Base-by-base conservation (phyloP, 2,329 filamentous ascomycete species). In the Penicillium sp. region DNA sequence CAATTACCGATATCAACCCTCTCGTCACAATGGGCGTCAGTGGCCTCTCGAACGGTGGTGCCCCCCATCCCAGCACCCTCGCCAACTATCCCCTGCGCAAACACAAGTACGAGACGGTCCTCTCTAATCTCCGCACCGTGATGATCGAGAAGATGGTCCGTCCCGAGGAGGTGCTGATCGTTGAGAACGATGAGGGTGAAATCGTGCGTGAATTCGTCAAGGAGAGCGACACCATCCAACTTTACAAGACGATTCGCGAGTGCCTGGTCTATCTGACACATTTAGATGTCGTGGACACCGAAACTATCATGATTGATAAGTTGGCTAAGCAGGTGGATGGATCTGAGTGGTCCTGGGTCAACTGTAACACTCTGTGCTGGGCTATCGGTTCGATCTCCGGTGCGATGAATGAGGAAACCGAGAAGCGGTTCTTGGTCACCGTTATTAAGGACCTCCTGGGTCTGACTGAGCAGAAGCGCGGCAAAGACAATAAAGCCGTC, bases 131-230 rank as follows among this genome's bases (percentile, higher is more conserved):
- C 53, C 88, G 94, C 63, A 89, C 93, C 21, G 94, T 99, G 62
- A 99, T 99, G 94, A 97, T 99, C 59, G 94, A 99, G 79, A 97
- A 97, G 82, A 99, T 99, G 94, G 94, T 99, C 28, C 86, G 92
- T 39, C 94, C 94, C 0, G 94, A 99, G 77, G 95, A 99, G 77
- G 95, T 99, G 8, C 76, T 99, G 65, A 95, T 99, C 68, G 94
- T 99, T n/a, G 94, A 99, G 77, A 99, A 99, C 73, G 94, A 99
- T 60, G 94, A 99, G 76, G 94, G 95, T 60, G 94, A 99, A 73
- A 99, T 99, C 66, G 94, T 99, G 26, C 91, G 94, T 65, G 94
- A 99, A 70, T 99, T 99, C 63, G 94, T 99, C 72, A 99, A 99
- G 80, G 94, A 99, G 78, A 96, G 92, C 66, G 94, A 99, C 75